Base-by-base conservation (phyloP, 148 eudicot species). In the Nepenthes gracilis region DNA sequence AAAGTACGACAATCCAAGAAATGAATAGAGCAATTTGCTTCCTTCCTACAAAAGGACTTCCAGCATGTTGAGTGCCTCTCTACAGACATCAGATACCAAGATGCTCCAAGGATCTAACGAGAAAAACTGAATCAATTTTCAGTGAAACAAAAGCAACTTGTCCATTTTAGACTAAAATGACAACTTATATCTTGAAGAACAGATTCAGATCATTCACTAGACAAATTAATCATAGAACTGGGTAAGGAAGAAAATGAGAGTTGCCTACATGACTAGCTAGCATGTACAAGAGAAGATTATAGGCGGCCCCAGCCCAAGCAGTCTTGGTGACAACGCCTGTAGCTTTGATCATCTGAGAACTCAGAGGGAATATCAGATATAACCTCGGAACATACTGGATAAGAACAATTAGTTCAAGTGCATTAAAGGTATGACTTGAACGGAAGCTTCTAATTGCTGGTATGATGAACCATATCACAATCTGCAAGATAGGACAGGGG, bases 251-350 rank as follows among this genome's bases (percentile, higher is more conserved):
- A 43, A 36, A 48, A 51, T 9, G 53, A 15, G 23, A 33, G 36
- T 6, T 55, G 57, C 85, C 62, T 71, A 85, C 90, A 73, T 85
- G 90, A 66, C 90, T 85, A 52, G 90, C 86, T 63, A 85, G 59
- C 82, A 82, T 85, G 70, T 85, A 85, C 36, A 85, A 76, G 2
- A 85, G 63, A 49, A 85, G 75, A 75, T 85, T 85, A 55, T 85
- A 85, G 2, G 86, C 82, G 9, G 90, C 90, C 37, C 90, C 90
- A 1, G 82, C 90, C 90, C 90, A 82, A 33, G 90, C 90, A 4
- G 90, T 81, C 54, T 72, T 82, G 60, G 90, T 77, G 71, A 85
- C 86, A 53, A 82, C 84, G 1, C 90, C 90, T 33, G 84, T 74
- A 71, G 90, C 74, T 77, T 75, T 81, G 61, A 82, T 72, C 12